A percentile compares a stretch with the other conserved stretches of the same genome.
Evolutionary conservation across 2,329 filamentous ascomycete species (phyloP).

Genomic region (Chrysoporthe austroafricana): DNA sequence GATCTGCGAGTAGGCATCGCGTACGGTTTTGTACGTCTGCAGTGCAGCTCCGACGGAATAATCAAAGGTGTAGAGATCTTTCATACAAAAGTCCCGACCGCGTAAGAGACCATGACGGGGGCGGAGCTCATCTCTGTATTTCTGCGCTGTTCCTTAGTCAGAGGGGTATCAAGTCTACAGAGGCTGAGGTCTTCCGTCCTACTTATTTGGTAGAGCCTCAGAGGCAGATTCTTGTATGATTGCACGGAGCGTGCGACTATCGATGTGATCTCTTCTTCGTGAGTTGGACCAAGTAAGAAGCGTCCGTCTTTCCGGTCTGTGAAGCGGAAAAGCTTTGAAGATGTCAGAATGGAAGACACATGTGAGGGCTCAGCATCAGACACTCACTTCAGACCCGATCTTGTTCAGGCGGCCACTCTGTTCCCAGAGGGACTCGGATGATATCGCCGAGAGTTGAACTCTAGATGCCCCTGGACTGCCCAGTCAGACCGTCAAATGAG

Average conservation of each 20-base stretch:
- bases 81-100: constrained; percentile 94
- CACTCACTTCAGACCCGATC: constrained; percentile 70
- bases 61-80: constrained; percentile 97
- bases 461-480: constrained; percentile 70
- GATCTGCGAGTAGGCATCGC: constrained; percentile 72
- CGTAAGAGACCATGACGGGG: constrained; percentile 87
- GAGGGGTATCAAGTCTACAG: background rate
- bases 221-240: constrained; percentile 84
- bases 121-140: constrained; percentile 91
- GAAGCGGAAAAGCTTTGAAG: constrained; percentile 73
- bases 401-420: constrained; percentile 79
- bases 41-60: constrained; percentile 67
- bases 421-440: constrained; percentile 82
- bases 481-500: constrained; percentile 12
- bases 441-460: constrained; percentile 81
- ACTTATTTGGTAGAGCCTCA: constrained; percentile 91
- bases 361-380: constrained; percentile 6
- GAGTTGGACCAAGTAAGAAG: constrained; percentile 85
- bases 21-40: constrained; percentile 78
- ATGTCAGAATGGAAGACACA: constrained; percentile 32
- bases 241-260: constrained; percentile 74
- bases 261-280: constrained; percentile 93
- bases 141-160: constrained; percentile 62
- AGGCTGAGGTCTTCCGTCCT: constrained; percentile 35
- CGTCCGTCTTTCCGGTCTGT: constrained; percentile 75